phyloP scores from a whole-genome alignment of 2,329 filamentous ascomycete species.

The Claviceps citrina region DNA sequence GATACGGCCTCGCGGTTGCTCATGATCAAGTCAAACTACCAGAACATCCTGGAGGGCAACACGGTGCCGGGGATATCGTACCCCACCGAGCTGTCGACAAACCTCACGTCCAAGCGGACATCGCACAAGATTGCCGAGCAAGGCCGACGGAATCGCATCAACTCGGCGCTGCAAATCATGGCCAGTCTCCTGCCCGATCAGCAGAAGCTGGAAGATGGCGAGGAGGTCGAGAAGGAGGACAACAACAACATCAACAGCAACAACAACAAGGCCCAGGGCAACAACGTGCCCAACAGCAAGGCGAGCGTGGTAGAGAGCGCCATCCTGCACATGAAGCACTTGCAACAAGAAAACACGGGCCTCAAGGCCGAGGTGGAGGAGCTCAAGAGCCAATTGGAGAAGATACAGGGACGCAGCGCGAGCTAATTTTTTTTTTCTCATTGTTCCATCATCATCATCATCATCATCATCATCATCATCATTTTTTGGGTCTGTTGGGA shows the following conservation, averaged over 20 bases:
- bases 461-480: no score
- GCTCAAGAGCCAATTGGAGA: slow-evolving; percentile 18
- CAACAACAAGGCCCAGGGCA: slow-evolving; percentile 23
- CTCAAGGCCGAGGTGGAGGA: slow-evolving; percentile 45
- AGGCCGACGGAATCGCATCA: slow-evolving; percentile 86
- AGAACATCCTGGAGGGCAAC: slow-evolving; percentile 90
- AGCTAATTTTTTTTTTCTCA: not conserved
- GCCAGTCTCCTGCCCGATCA: slow-evolving; percentile 63
- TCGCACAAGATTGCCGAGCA: slow-evolving; percentile 98
- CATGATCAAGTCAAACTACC: slow-evolving; percentile 92
- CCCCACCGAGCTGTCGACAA: slow-evolving; percentile 78
- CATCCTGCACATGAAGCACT: slow-evolving; percentile 81
- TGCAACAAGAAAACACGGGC: slow-evolving; percentile 58
- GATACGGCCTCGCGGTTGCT: slow-evolving; percentile 58
- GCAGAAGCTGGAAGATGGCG: slow-evolving; percentile 23
- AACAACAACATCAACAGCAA: not conserved
- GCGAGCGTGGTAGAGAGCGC: slow-evolving; percentile 95
- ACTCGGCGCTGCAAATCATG: slow-evolving; percentile 82
- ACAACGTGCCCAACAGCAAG: slow-evolving; percentile 60
- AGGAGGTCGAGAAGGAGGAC: slow-evolving; percentile 33
- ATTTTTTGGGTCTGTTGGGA: no score
- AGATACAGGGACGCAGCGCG: slow-evolving; percentile 2
- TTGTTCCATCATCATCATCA: no score
- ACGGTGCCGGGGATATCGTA: slow-evolving; percentile 81
- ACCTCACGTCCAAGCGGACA: slow-evolving; percentile 87